A percentile compares a stretch with the other conserved stretches of the same genome.
These are phyloP conservation scores for Xylariales sp. DNA, from an alignment of 2,329 filamentous ascomycete genomes.

Conservation along the genomic window DNA sequence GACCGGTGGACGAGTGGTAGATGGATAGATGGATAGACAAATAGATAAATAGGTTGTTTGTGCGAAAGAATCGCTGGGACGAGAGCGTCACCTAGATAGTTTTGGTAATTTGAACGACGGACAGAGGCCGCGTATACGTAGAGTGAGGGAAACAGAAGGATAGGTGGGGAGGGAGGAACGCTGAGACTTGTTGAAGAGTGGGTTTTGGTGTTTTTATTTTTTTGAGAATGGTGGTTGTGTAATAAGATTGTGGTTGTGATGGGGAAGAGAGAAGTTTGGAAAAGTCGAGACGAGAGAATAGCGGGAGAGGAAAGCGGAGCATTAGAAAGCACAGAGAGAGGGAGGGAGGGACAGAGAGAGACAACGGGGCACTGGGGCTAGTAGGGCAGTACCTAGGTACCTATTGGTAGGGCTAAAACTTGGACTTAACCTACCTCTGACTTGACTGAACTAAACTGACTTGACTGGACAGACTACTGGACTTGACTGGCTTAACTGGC, in stretches of 20 bases:
- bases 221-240: conserved; percentile 20
- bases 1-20: conserved; percentile 10
- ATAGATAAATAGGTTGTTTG: too few relatives aligned
- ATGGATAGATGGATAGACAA: too few relatives aligned
- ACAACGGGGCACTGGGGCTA: conserved; percentile 34
- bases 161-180: conserved; percentile 10
- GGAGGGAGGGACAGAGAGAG: conserved; percentile 15
- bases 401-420: too few relatives aligned
- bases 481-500: too few relatives aligned
- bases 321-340: too few relatives aligned
- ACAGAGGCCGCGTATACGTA: conserved; percentile 27
- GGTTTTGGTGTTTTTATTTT: conserved; percentile 17
- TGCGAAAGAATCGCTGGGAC: conserved; percentile 25
- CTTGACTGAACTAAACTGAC: too few relatives aligned
- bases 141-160: conserved; percentile 19
- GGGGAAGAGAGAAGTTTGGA: conserved; percentile 34
- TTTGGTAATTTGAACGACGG: conserved; percentile 21
- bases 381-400: too few relatives aligned
- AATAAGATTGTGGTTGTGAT: conserved; percentile 36
- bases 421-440: too few relatives aligned
- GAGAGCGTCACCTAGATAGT: conserved; percentile 5
- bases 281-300: conserved; percentile 23
- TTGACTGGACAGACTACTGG: too few relatives aligned
- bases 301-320: conserved; percentile 36
- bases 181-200: conserved; percentile 27